Percentiles rank a stretch among this genome's conserved stretches.
These are phyloP conservation scores for Larix kaempferi DNA, from an alignment of 75 land plant species.

Conservation along the genomic window DNA sequence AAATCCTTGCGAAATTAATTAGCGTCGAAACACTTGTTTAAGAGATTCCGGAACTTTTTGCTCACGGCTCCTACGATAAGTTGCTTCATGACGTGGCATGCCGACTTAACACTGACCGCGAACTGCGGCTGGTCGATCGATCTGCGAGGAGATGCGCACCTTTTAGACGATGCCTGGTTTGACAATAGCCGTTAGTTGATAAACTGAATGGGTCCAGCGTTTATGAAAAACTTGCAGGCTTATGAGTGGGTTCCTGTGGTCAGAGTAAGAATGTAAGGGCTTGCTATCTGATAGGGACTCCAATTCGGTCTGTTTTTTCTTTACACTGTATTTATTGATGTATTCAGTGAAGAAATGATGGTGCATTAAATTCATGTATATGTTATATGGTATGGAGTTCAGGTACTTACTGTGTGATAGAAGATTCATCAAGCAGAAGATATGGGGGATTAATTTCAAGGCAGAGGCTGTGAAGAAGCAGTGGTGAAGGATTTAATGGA, in stretches of 20 bases:
- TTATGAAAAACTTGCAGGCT: not conserved
- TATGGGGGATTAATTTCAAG: too few species aligned
- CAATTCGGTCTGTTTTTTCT: not conserved
- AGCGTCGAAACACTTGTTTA: too few species aligned
- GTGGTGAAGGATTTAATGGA: constrained; percentile 6
- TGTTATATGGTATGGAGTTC: too few species aligned
- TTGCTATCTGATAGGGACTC: not conserved
- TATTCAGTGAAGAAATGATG: not conserved
- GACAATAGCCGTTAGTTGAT: constrained; percentile 5
- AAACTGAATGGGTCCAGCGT: not conserved
- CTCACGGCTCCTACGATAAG: too few species aligned
- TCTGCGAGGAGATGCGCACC: too few species aligned
- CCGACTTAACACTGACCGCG: not conserved
- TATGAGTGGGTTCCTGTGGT: not conserved
- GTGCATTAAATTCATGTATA: constrained; percentile 1
- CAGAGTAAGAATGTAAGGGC: not conserved
- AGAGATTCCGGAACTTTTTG: too few species aligned
- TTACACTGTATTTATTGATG: not conserved
- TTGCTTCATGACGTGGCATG: not conserved
- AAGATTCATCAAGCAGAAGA: too few species aligned
- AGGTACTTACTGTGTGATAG: too few species aligned
- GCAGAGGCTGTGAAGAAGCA: not conserved
- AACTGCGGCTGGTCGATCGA: too few species aligned
- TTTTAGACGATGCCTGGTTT: too few species aligned
- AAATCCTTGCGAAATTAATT: too few species aligned